These are phyloP conservation scores for Fraxinus quadrangulata DNA, from an alignment of 257 asterid genomes.

Conservation along the genomic window DNA sequence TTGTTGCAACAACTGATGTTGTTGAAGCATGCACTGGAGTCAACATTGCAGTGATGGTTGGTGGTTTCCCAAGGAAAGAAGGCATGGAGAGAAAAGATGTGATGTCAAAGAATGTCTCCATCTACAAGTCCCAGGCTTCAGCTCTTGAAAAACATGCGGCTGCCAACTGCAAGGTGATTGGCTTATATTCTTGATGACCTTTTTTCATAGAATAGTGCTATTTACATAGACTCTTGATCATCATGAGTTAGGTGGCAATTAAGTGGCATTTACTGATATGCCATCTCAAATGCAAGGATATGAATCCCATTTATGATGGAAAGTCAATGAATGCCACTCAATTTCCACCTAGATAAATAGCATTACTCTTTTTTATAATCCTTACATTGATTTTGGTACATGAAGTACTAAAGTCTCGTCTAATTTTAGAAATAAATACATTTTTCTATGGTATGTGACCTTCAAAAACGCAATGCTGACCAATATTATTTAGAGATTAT, in stretches of 20 bases:
- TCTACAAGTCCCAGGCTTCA: slow-evolving; percentile 91
- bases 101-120: slow-evolving; percentile 92
- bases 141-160: slow-evolving; percentile 94
- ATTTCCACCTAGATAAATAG: too few relatives aligned
- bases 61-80: slow-evolving; percentile 97
- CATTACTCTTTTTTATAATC: too few relatives aligned
- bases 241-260: too few relatives aligned
- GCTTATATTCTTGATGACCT: background rate
- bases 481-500: background rate
- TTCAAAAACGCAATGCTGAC: background rate
- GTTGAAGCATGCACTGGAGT: slow-evolving; percentile 87
- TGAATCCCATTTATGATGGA: too few relatives aligned
- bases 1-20: slow-evolving; percentile 89
- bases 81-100: slow-evolving; percentile 98
- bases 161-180: slow-evolving; percentile 81
- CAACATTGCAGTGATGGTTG: slow-evolving; percentile 87
- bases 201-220: too few relatives aligned
- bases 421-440: background rate
- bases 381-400: too few relatives aligned
- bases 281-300: too few relatives aligned
- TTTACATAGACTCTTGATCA: too few relatives aligned
- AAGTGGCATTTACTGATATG: too few relatives aligned
- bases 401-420: too few relatives aligned
- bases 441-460: background rate
- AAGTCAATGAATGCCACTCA: too few relatives aligned